A percentile compares a stretch with the other conserved stretches of the same genome.
These are phyloP conservation scores for Fomitopsis pinicola DNA, from an alignment of 1,284 basidiomycete species.

Conservation along the genomic window DNA sequence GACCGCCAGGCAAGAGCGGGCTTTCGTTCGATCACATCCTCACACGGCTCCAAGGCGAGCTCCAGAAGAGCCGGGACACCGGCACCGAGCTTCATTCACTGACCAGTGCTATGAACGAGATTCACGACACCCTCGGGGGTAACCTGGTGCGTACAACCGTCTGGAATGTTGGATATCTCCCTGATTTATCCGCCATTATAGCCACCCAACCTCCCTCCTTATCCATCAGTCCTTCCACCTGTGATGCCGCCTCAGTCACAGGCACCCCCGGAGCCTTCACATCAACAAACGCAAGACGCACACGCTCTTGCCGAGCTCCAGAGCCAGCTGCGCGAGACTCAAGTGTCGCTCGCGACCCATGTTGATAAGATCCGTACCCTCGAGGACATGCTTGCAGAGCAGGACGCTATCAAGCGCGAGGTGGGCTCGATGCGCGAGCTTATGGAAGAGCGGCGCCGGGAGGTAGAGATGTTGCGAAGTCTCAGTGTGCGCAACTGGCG, in stretches of 20 bases:
- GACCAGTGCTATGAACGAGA: constrained; percentile 82
- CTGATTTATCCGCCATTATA: constrained; percentile 21
- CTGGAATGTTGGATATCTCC: not conserved
- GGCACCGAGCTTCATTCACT: constrained; percentile 85
- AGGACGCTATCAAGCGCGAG: constrained; percentile 83
- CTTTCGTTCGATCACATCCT: constrained; percentile 83
- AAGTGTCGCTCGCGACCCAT: constrained; percentile 73
- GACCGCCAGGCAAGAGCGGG: constrained; percentile 71
- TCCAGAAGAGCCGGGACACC: constrained; percentile 92
- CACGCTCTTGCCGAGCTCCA: constrained; percentile 65
- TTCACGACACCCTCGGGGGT: constrained; percentile 90
- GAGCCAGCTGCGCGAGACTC: constrained; percentile 82
- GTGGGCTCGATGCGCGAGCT: constrained; percentile 68
- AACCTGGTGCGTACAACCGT: constrained; percentile 51
- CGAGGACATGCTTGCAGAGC: constrained; percentile 82
- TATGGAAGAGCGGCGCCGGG: constrained; percentile 54
- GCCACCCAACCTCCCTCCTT: constrained; percentile 56
- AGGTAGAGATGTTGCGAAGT: constrained; percentile 26
- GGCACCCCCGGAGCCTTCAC: constrained; percentile 23
- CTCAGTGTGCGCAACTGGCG: constrained; percentile 14
- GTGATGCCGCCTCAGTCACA: constrained; percentile 53
- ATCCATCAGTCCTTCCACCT: constrained; percentile 60
- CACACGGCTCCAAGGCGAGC: constrained; percentile 77
- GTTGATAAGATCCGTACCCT: constrained; percentile 84
- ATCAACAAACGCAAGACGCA: constrained; percentile 11